Evolutionary conservation across 306 rosid species (phyloP), one percentile per base, ranked within the genome.

Genomic region (Rosa rugosa): DNA sequence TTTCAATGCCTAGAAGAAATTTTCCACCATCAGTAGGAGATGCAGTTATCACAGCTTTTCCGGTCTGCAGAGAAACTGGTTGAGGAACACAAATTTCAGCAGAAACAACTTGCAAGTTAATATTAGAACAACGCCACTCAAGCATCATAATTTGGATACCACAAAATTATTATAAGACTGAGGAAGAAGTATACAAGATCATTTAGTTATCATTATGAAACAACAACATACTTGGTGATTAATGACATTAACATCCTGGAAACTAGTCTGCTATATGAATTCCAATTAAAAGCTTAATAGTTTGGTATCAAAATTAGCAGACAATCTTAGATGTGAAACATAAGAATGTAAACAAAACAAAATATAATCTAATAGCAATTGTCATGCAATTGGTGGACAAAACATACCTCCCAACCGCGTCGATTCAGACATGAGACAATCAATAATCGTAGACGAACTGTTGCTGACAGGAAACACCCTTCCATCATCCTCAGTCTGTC

Each of bases 391-490:
- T 17, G 46, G 63, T 63, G 54, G 74, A 66, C 79, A 78, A 69
- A 31, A 56, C 63, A 70, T 83, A 92, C 97, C 93, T 85, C 95
- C 97, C 53, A 77, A 72, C 70, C 73, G 82, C 36, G 80, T 84
- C 18, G 87, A 86, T 83, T 92, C 93, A 75, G 93, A 83, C 92
- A 92, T 87, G 82, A 94, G 93, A 84, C 99, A 91, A 81, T 94
- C 93, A 71, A 91, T 88, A 76, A 94, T 84, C 0, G 99, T 83
- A 81, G 98, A 85, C 54, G 97, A 92, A 75, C 88, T 84, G 78
- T 94, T 84, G 87, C 97, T 94, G 87, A 94, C 93, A 56, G 97
- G 99, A 87, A 94, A 94, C 44, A 91, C 98, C 86, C 97, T 88
- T 40, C 98, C 98, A 81, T 92, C 98, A 79, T 90, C 95, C 90